phyloP scores from a whole-genome alignment of 1,139 yeast species.

The Suhomyces guaymorum region DNA sequence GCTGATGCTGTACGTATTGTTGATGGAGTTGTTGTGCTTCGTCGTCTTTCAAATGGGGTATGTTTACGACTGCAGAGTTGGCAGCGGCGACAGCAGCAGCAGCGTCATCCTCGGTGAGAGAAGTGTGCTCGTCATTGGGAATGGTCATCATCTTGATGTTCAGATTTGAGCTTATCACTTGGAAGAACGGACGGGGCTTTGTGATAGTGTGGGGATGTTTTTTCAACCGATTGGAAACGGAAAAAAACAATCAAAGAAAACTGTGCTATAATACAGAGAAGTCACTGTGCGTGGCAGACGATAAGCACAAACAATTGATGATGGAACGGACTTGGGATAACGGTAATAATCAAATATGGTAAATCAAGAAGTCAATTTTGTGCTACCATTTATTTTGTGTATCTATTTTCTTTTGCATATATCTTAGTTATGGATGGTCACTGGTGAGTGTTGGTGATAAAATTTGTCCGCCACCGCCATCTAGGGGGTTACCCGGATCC shows the following conservation, averaged over 20 bases:
- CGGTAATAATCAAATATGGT: slow-evolving; percentile 2
- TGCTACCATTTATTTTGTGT: slow-evolving; percentile 18
- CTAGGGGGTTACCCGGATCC: slow-evolving; percentile 13
- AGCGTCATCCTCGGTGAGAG: slow-evolving; percentile 27
- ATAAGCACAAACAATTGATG: background rate
- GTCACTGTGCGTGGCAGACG: background rate
- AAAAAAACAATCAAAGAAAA: too few species aligned
- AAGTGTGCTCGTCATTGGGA: slow-evolving; percentile 27
- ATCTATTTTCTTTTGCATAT: slow-evolving; percentile 12
- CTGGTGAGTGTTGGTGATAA: slow-evolving; percentile 11
- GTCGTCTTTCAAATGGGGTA: slow-evolving; percentile 21
- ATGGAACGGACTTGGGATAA: background rate
- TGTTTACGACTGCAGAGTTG: slow-evolving; percentile 21
- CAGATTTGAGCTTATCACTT: too few species aligned
- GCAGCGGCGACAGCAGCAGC: slow-evolving; percentile 34
- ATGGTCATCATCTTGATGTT: slow-evolving; percentile 31
- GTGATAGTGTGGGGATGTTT: too few species aligned
- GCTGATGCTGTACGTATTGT: slow-evolving; percentile 23
- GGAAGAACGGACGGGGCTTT: too few species aligned
- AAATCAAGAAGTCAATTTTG: slow-evolving; percentile 14
- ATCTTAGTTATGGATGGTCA: slow-evolving; percentile 3
- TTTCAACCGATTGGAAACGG: too few species aligned
- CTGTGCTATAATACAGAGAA: background rate
- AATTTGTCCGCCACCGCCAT: slow-evolving; percentile 2
- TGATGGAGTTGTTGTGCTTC: slow-evolving; percentile 25